Percentiles rank a stretch among this genome's conserved stretches.
phyloP scores from a whole-genome alignment of 176 grass and related monocot genomes.

The Triticum turgidum region DNA sequence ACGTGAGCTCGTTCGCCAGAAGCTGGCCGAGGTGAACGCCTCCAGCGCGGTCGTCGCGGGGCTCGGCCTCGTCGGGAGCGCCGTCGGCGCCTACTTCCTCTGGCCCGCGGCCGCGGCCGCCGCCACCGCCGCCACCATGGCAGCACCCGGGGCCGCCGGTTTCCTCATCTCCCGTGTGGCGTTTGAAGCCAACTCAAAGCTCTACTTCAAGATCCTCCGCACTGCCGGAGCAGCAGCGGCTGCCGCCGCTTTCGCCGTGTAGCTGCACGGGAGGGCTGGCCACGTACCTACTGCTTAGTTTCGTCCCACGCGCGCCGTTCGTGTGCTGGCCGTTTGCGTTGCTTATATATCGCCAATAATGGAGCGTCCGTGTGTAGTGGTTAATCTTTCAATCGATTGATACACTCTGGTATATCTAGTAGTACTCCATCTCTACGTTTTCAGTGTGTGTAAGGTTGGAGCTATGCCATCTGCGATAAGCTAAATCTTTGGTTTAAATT shows the following conservation, averaged over 20 bases:
- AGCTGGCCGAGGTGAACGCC: background rate
- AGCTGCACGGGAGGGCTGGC: background rate
- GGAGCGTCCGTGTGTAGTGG: background rate
- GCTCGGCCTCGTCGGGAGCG: background rate
- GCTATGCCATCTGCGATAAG: background rate
- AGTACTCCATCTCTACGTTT: background rate
- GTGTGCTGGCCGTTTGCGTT: no score
- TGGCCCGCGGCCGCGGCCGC: background rate
- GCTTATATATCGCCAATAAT: no score
- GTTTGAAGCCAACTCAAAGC: background rate
- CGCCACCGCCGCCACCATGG: background rate
- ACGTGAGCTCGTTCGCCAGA: background rate
- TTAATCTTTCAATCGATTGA: no score
- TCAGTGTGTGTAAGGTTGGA: background rate
- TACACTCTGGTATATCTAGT: background rate
- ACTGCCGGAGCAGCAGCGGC: background rate
- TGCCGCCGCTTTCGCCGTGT: background rate
- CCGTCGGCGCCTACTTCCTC: background rate
- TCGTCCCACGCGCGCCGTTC: background rate
- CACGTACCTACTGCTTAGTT: background rate
- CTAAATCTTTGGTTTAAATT: background rate
- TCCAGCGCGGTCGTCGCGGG: background rate
- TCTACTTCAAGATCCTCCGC: background rate
- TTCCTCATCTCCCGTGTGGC: background rate
- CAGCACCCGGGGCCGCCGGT: background rate